These are phyloP conservation scores for Ogataea ganodermae DNA, from an alignment of 805 yeast species.

Conservation along the genomic window DNA sequence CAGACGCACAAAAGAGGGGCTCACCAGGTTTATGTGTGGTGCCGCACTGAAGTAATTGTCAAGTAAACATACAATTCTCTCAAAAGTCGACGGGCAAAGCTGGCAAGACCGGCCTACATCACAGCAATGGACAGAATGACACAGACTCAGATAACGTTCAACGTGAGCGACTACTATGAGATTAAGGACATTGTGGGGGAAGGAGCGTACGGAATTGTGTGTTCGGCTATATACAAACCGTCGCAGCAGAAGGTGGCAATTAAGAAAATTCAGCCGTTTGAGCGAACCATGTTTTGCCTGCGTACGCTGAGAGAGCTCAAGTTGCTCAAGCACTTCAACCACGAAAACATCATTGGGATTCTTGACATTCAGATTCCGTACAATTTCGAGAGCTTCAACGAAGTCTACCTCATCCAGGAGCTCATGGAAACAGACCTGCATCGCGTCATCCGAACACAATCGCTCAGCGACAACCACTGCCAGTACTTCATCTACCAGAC, in stretches of 20 bases:
- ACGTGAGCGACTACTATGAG: conserved; percentile 85
- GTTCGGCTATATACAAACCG: conserved; percentile 86
- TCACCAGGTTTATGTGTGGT: background rate
- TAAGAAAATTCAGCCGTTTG: conserved; percentile 92
- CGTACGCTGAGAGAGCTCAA: conserved; percentile 89
- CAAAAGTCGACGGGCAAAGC: conserved; percentile 1
- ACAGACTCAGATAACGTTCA: conserved; percentile 54
- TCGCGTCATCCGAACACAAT: conserved; percentile 78
- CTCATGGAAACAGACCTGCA: conserved; percentile 88
- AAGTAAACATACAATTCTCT: background rate
- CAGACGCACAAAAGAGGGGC: background rate
- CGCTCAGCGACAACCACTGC: conserved; percentile 85
- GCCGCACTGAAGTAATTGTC: background rate
- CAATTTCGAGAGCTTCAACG: conserved; percentile 72
- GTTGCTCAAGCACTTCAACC: conserved; percentile 84
- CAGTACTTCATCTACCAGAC: conserved; percentile 94
- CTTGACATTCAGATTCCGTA: conserved; percentile 87
- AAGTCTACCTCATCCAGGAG: conserved; percentile 86
- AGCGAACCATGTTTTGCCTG: conserved; percentile 82
- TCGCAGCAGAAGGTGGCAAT: conserved; percentile 90
- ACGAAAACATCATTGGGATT: conserved; percentile 88
- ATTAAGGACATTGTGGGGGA: conserved; percentile 86
- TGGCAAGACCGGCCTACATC: background rate
- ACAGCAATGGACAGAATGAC: conserved; percentile 11
- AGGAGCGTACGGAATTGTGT: conserved; percentile 95